Percentiles rank a stretch among this genome's conserved stretches.
Conservation (phyloP, 164 flowering plant genomes). For the Warburgia ugandensis region DNA sequence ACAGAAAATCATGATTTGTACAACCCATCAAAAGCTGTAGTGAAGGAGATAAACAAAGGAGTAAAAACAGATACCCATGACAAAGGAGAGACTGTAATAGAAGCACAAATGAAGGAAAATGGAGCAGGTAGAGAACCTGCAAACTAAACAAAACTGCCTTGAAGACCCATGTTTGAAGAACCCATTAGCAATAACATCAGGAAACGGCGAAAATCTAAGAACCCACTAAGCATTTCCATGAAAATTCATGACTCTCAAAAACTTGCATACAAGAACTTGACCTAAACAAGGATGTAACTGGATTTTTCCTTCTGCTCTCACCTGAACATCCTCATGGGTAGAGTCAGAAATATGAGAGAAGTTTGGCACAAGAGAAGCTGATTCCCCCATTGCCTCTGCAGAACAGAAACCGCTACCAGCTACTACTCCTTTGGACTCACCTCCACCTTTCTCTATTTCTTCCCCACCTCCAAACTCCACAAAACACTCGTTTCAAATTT, state of each 20-base stretch:
- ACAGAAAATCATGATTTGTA: background rate
- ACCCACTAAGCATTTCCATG: slow-evolving; percentile 2
- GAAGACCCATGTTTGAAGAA: too few species aligned
- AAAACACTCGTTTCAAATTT: slow-evolving; percentile 20
- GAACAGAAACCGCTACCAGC: slow-evolving; percentile 1
- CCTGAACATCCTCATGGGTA: slow-evolving; percentile 33
- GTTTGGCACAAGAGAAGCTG: slow-evolving; percentile 42
- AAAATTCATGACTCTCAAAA: background rate
- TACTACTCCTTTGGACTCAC: background rate
- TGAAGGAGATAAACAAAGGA: background rate
- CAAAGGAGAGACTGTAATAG: background rate
- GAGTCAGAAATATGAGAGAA: slow-evolving; percentile 39
- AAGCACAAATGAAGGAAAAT: background rate
- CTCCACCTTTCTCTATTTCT: slow-evolving; percentile 1
- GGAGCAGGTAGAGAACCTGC: background rate
- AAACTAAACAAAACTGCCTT: background rate
- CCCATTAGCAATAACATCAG: background rate
- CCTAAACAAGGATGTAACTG: slow-evolving; percentile 2
- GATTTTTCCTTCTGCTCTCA: slow-evolving; percentile 1
- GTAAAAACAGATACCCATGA: background rate
- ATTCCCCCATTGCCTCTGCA: slow-evolving; percentile 38
- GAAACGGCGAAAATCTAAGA: background rate
- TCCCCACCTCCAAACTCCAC: slow-evolving; percentile 4
- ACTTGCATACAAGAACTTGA: slow-evolving; percentile 3
- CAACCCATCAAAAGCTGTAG: slow-evolving; percentile 4